Evolutionary conservation across 2,329 filamentous ascomycete genomes (phyloP).

Genomic region (Clarireedia hainanense): DNA sequence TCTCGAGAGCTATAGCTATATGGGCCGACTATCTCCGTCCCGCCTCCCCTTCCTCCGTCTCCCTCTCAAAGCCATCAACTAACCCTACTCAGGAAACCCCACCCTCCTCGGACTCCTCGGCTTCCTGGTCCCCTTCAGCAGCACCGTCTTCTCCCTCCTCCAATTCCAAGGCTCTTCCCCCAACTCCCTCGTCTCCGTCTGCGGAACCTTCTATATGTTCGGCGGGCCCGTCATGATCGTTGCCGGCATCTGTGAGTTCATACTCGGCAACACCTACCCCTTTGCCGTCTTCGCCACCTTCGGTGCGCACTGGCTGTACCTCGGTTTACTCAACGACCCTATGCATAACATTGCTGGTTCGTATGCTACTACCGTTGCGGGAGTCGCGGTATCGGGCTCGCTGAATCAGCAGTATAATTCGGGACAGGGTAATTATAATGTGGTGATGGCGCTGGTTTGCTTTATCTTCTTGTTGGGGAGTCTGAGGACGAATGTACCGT

Average conservation of each 20-base stretch:
- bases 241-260: slow-evolving; percentile 13
- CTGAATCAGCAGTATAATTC: slow-evolving; percentile 11
- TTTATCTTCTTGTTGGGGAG: slow-evolving; percentile 9
- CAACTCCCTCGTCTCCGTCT: slow-evolving; percentile 2
- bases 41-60: neutral
- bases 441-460: slow-evolving; percentile 9
- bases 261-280: slow-evolving; percentile 14
- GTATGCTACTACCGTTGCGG: slow-evolving; percentile 33
- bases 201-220: slow-evolving; percentile 9
- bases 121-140: slow-evolving; percentile 11
- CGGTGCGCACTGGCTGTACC: slow-evolving; percentile 10
- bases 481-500: slow-evolving; percentile 12
- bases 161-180: slow-evolving; percentile 10
- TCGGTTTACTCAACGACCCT: slow-evolving; percentile 41
- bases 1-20: no score
- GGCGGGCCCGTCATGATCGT: slow-evolving; percentile 14
- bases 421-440: slow-evolving; percentile 12
- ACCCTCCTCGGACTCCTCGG: slow-evolving; percentile 7
- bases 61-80: neutral
- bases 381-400: neutral
- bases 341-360: slow-evolving; percentile 62
- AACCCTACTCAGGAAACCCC: neutral
- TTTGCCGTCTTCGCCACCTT: slow-evolving; percentile 12
- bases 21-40: no score
- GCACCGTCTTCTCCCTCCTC: slow-evolving; percentile 10